A percentile compares a stretch with the other conserved stretches of the same genome.
Evolutionary conservation across 2,329 filamentous ascomycete species (phyloP).

Genomic region (Tolypocladium paradoxum): DNA sequence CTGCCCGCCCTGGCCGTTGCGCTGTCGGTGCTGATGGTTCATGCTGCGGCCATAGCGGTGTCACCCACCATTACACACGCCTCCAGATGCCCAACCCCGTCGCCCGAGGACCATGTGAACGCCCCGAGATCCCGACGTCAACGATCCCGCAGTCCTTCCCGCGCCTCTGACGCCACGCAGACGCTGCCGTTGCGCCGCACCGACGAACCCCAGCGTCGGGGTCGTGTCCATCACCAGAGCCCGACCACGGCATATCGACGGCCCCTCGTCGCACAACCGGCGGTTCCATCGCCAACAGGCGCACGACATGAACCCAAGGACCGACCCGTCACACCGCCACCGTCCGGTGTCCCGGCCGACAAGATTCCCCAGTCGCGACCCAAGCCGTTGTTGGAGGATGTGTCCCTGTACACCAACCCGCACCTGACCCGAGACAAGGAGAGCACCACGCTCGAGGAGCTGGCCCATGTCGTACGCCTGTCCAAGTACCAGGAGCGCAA

Average conservation of each 20-base stretch:
- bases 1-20: neutral
- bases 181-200: constrained; percentile 30
- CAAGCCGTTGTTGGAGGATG: constrained; percentile 50
- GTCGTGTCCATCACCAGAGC: constrained; percentile 24
- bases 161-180: constrained; percentile 33
- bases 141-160: constrained; percentile 44
- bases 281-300: constrained; percentile 17
- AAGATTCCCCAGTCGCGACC: constrained; percentile 33
- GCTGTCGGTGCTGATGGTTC: constrained; percentile 17
- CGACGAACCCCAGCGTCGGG: constrained; percentile 30
- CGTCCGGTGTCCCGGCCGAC: constrained; percentile 22
- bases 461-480: constrained; percentile 66
- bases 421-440: constrained; percentile 49
- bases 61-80: constrained; percentile 19
- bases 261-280: constrained; percentile 37
- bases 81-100: constrained; percentile 45
- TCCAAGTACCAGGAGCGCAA: constrained; percentile 77
- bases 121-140: constrained; percentile 37
- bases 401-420: constrained; percentile 55
- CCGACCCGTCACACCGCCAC: constrained; percentile 17
- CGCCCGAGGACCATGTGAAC: constrained; percentile 40
- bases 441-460: constrained; percentile 62
- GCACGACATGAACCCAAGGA: constrained; percentile 16
- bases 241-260: constrained; percentile 31
- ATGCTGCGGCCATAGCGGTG: constrained; percentile 16